Base-by-base conservation (phyloP, 2,329 filamentous ascomycete genomes). In the Claviceps maximensis region DNA sequence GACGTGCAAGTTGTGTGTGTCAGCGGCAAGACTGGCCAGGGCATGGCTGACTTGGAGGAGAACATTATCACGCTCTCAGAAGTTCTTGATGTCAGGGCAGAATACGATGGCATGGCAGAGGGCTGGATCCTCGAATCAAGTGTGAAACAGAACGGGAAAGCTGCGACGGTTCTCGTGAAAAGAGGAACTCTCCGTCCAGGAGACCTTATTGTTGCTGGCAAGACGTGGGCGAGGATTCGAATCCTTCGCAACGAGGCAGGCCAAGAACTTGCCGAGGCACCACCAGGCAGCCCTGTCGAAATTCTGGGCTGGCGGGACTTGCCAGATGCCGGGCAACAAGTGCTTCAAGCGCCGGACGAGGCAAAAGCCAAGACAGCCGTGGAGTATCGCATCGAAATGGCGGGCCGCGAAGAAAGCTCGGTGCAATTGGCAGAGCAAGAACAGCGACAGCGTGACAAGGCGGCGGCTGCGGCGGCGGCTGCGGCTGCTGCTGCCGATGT, bases 61-160 rank as follows among this genome's bases (percentile, higher is more conserved):
- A 89, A 86, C 49, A 88, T 91, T 48, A 72, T 93, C 23, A 85
- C 88, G 0, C 77, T 95, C 5, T 86, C 89, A 1, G 93, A 98
- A 65, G 82, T 97, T 58, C 78, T 96, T 13, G 93, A 98, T 61
- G 85, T 94, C 62, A 84, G 91, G 47, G 88, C 91, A 29, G 87
- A 95, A 60, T 67, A 67, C 0, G 78, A 86, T 56, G 86, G 89
- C 21, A 78, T 80, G 64, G 88, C 85, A 8, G 93, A 98, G 71
- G 93, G 93, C 17, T 96, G 90, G 88, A 78, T 98, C 19, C 78
- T 98, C 6, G 93, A 98, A 71, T 89, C 88, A 42, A 88, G 87
- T 52, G 86, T 94, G 17, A 96, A 95, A 71, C 79, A 81, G 19
- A 79, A 83, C 41, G 93, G 93, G 41, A 87, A 87, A 59, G 84